Conservation (phyloP, 257 asterid genomes). For the Solanum chmielewskii region DNA sequence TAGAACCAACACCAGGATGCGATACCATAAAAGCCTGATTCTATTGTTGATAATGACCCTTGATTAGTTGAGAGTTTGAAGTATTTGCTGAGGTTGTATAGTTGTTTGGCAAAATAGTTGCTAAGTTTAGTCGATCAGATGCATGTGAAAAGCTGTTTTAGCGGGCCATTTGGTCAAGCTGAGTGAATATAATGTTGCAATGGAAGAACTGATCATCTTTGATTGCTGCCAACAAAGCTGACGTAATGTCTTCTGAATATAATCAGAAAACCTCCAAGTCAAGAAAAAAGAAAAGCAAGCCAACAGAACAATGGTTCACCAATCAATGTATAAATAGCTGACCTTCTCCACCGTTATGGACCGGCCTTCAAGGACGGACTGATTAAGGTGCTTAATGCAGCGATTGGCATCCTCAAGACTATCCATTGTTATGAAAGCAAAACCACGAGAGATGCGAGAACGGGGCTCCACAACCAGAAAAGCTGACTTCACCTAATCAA, state of each 20-base stretch:
- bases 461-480: constrained; percentile 79
- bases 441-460: constrained; percentile 89
- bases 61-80: constrained; percentile 93
- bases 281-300: constrained; percentile 40
- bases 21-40: constrained; percentile 94
- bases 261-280: constrained; percentile 92
- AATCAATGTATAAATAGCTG: constrained; percentile 22
- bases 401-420: constrained; percentile 69
- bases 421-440: constrained; percentile 89
- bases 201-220: constrained; percentile 95
- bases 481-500: constrained; percentile 3
- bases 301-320: constrained; percentile 22
- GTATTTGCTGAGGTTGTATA: constrained; percentile 90
- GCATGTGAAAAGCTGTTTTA: constrained; percentile 94
- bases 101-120: constrained; percentile 90
- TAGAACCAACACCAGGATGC: constrained; percentile 43
- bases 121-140: constrained; percentile 88
- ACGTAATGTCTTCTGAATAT: constrained; percentile 89
- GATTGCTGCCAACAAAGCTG: constrained; percentile 97
- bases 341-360: constrained; percentile 50
- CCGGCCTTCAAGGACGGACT: constrained; percentile 89
- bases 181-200: constrained; percentile 66
- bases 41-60: constrained; percentile 87
- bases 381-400: constrained; percentile 89
- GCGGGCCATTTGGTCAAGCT: constrained; percentile 59